These are phyloP conservation scores for Eutypella sp. DNA, from an alignment of 2,329 filamentous ascomycete genomes.

Conservation along the genomic window DNA sequence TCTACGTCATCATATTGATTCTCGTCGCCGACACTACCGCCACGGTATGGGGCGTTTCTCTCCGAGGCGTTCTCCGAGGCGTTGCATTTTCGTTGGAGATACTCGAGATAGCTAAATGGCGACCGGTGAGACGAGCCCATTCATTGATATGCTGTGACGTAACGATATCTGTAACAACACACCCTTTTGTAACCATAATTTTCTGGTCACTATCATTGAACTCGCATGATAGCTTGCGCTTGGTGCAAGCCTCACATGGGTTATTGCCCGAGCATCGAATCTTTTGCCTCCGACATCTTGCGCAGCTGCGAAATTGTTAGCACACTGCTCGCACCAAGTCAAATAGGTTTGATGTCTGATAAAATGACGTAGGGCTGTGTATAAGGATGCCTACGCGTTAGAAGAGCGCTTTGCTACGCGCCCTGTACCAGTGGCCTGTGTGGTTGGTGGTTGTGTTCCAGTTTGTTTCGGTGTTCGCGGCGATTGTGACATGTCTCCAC, in stretches of 20 bases:
- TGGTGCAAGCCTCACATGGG: conserved; percentile 39
- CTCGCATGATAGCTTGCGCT: conserved; percentile 34
- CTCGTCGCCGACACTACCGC: conserved; percentile 5
- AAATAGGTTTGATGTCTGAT: too few relatives aligned
- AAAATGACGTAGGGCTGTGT: too few relatives aligned
- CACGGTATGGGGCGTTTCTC: conserved; percentile 4
- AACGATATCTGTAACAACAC: too few relatives aligned
- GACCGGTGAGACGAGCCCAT: background rate
- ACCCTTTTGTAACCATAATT: conserved; percentile 43
- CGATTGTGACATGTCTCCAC: background rate
- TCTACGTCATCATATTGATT: conserved; percentile 3
- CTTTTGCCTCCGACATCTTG: conserved; percentile 40
- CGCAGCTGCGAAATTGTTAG: conserved; percentile 27
- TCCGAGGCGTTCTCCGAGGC: too few relatives aligned
- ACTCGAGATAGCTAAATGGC: conserved; percentile 14
- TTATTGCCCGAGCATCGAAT: conserved; percentile 38
- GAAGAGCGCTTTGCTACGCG: conserved; percentile 2
- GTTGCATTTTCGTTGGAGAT: conserved; percentile 5
- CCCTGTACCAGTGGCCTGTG: background rate
- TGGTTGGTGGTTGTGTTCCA: background rate
- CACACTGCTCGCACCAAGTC: background rate
- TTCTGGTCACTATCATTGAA: conserved; percentile 45
- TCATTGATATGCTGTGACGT: background rate
- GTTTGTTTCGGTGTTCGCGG: background rate
- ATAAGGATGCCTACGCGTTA: conserved; percentile 3